Evolutionary conservation across 768 basidiomycete genomes (phyloP).

Genomic region (Podaxis pistillaris): DNA sequence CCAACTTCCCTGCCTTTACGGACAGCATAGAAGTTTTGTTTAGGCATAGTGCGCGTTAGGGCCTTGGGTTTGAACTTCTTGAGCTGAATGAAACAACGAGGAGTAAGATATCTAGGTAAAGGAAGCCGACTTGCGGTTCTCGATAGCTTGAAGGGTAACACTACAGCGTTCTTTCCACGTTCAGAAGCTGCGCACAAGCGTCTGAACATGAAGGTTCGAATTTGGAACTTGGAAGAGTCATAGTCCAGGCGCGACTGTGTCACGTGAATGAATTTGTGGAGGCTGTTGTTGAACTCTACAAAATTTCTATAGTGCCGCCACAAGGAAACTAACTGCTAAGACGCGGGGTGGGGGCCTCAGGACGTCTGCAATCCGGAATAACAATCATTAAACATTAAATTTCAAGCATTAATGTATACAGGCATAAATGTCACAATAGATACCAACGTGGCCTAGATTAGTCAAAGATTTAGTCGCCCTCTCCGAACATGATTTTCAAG

Average conservation of each 20-base stretch:
- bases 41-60: constrained; percentile 25
- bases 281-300: too few species aligned
- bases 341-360: too few species aligned
- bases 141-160: not conserved
- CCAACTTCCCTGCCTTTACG: constrained; percentile 61
- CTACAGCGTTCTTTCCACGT: not conserved
- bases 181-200: not conserved
- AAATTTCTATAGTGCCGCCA: too few species aligned
- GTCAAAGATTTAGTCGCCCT: constrained; percentile 25
- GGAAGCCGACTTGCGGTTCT: not conserved
- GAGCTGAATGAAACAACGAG: not conserved
- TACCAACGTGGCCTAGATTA: not conserved
- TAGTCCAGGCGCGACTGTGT: too few species aligned
- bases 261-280: too few species aligned
- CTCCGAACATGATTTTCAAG: constrained; percentile 76
- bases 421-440: not conserved
- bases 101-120: not conserved
- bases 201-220: not conserved
- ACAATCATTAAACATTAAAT: too few species aligned
- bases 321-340: too few species aligned
- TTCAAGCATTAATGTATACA: not conserved
- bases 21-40: constrained; percentile 72
- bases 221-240: too few species aligned
- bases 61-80: constrained; percentile 5
- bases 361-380: too few species aligned